A percentile compares a stretch with the other conserved stretches of the same genome.
Conservation (phyloP, 345 rosid genomes). For the Eucalyptus fibrosa region DNA sequence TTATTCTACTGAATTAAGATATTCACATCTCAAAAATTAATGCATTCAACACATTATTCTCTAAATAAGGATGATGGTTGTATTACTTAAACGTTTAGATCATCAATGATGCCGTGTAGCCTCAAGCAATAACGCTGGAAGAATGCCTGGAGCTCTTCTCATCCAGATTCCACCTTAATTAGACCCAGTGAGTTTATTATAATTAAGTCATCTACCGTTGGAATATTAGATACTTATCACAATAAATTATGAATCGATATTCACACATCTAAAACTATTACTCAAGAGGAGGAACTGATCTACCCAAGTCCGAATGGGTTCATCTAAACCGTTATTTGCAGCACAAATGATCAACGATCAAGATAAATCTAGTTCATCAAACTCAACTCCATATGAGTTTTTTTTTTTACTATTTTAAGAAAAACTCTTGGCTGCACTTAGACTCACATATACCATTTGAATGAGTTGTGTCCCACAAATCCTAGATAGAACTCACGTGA, state of each 20-base stretch:
- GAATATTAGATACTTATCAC: background rate
- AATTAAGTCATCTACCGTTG: background rate
- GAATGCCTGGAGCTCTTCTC: background rate
- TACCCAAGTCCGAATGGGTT: background rate
- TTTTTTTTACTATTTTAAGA: background rate
- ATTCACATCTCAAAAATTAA: background rate
- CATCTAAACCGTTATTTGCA: background rate
- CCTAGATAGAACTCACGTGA: too few species aligned
- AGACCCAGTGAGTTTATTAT: too few species aligned
- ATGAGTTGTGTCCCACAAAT: too few species aligned
- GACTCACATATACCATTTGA: too few species aligned
- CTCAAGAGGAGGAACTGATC: background rate
- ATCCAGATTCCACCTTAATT: too few species aligned
- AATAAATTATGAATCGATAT: background rate
- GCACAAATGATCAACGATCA: background rate
- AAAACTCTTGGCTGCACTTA: background rate
- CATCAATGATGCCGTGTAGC: background rate
- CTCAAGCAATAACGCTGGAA: background rate
- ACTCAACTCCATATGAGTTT: background rate
- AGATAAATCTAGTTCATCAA: background rate
- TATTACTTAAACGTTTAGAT: background rate
- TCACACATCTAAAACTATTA: background rate
- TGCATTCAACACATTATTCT: background rate
- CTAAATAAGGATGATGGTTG: background rate
- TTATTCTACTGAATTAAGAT: background rate